Percentiles rank a stretch among this genome's conserved stretches.
Conservation (phyloP, 2,329 filamentous ascomycete genomes). For the Penicillium sp. region DNA sequence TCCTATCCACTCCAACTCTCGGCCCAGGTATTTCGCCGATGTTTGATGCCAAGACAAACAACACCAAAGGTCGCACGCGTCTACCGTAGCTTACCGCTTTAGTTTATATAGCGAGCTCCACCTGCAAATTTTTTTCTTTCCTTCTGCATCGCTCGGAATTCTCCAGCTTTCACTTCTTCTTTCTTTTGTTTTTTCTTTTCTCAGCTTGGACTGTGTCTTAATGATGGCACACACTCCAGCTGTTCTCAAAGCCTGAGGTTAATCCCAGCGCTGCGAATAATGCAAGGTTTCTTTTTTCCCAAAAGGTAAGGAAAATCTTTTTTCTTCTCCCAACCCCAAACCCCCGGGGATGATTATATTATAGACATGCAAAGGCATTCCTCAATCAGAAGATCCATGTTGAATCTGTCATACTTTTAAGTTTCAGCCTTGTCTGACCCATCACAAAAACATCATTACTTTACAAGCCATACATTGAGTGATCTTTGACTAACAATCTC, state of each 20-base stretch:
- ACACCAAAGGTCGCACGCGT: neutral
- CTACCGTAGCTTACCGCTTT: conserved; percentile 5
- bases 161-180: neutral
- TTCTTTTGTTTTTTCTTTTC: neutral
- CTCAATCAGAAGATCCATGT: conserved; percentile 66
- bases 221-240: conserved; percentile 7
- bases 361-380: conserved; percentile 67
- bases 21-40: conserved; percentile 3
- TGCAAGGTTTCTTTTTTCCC: conserved; percentile 10
- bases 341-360: conserved; percentile 58
- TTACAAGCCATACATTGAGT: conserved; percentile 24
- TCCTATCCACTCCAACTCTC: neutral
- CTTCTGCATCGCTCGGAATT: conserved; percentile 6
- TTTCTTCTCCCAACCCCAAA: conserved; percentile 12
- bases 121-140: conserved; percentile 12
- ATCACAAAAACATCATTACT: conserved; percentile 12
- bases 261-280: neutral
- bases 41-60: conserved; percentile 15
- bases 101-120: conserved; percentile 13
- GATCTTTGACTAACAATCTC: conserved; percentile 32
- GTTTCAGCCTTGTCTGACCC: conserved; percentile 70
- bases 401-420: conserved; percentile 61
- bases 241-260: neutral
- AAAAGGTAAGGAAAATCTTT: conserved; percentile 47
- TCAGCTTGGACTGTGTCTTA: conserved; percentile 5